phyloP scores from a whole-genome alignment of 169 alveolate genomes.

The Toxoplasma gondii region DNA sequence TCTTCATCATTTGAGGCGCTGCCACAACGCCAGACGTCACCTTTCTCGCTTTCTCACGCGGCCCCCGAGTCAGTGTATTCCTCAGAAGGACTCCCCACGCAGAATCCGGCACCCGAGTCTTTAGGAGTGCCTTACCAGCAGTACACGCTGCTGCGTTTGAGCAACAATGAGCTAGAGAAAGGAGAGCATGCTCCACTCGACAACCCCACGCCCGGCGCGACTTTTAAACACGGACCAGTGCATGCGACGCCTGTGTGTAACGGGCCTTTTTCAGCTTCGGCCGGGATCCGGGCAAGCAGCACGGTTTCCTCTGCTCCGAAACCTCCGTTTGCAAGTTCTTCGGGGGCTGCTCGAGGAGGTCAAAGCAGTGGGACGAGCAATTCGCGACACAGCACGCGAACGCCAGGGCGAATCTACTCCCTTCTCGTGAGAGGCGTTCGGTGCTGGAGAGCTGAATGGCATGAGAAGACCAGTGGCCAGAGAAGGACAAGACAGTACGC shows the following conservation, averaged over 20 bases:
- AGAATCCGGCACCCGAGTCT: neutral
- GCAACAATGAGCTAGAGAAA: neutral
- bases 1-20: neutral
- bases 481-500: slow-evolving; percentile 69
- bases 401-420: slow-evolving; percentile 67
- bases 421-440: slow-evolving; percentile 64
- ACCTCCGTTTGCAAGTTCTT: neutral
- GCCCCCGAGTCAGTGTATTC: neutral
- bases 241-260: neutral
- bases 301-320: neutral
- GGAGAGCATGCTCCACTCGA: neutral
- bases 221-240: neutral
- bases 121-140: neutral
- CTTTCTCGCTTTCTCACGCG: neutral
- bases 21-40: neutral
- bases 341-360: neutral
- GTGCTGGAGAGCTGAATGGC: slow-evolving; percentile 73
- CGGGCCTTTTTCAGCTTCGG: neutral
- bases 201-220: neutral
- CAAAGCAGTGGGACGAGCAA: neutral
- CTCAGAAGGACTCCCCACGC: neutral
- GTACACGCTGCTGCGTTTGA: neutral
- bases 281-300: neutral
- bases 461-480: slow-evolving; percentile 59
- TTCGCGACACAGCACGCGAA: slow-evolving; percentile 34